Evolutionary conservation across 192 early-diverging fungal species (phyloP).

Genomic region (Backusella luteola): DNA sequence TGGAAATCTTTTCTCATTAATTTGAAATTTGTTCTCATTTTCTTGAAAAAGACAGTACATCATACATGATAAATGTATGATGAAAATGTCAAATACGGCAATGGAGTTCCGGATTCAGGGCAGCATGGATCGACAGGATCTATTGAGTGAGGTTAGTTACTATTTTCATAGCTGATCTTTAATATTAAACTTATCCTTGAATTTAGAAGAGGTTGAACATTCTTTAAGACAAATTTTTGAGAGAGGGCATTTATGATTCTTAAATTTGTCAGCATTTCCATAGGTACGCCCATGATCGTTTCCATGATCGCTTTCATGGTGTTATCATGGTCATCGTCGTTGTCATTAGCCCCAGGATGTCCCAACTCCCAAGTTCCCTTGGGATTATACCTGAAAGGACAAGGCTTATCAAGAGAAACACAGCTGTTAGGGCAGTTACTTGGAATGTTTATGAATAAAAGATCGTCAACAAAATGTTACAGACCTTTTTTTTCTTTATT

Average conservation of each 20-base stretch:
- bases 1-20: no score
- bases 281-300: neutral
- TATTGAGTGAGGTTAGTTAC: neutral
- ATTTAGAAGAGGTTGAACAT: neutral
- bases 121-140: neutral
- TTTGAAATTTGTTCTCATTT: no score
- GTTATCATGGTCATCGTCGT: neutral
- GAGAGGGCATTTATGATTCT: neutral
- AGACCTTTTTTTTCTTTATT: neutral
- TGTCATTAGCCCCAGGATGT: neutral
- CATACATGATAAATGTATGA: no score
- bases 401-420: neutral
- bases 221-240: neutral
- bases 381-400: neutral
- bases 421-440: neutral
- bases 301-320: no score
- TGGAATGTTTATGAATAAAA: neutral
- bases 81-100: no score
- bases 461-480: neutral
- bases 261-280: neutral
- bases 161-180: neutral
- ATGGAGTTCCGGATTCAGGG: neutral
- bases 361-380: neutral
- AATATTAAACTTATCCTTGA: neutral
- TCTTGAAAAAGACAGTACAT: no score